Evolutionary conservation across 805 yeast species (phyloP).

Genomic region (Pichia heedii): DNA sequence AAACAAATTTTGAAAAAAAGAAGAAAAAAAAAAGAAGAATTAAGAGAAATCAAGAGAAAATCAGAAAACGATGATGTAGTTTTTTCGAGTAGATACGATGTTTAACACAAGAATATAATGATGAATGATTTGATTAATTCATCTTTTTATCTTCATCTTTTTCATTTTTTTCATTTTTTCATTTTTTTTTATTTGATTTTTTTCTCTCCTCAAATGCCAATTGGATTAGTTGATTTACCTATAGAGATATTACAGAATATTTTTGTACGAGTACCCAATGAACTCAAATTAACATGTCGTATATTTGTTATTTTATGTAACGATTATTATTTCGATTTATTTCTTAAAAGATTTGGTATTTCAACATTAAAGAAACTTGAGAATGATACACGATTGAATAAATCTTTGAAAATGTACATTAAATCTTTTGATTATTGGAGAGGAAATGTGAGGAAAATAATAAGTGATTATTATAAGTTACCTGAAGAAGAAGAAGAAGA

Average conservation of each 20-base stretch:
- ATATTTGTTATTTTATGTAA: slow-evolving; percentile 41
- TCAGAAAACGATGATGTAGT: too few relatives aligned
- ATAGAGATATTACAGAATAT: slow-evolving; percentile 21
- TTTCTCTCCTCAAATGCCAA: not conserved
- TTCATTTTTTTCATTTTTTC: too few relatives aligned
- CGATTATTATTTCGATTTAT: slow-evolving; percentile 33
- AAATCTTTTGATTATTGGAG: slow-evolving; percentile 31
- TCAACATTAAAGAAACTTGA: slow-evolving; percentile 18
- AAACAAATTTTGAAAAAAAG: too few relatives aligned
- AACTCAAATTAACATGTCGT: slow-evolving; percentile 23
- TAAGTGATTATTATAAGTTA: slow-evolving; percentile 15
- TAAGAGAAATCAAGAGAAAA: too few relatives aligned
- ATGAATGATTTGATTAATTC: too few relatives aligned
- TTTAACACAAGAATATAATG: too few relatives aligned
- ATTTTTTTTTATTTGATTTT: too few relatives aligned
- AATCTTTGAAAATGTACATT: slow-evolving; percentile 23
- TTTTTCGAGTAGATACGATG: too few relatives aligned
- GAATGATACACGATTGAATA: slow-evolving; percentile 13
- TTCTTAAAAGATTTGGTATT: slow-evolving; percentile 26
- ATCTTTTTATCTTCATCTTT: too few relatives aligned
- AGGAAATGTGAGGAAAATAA: slow-evolving; percentile 17
- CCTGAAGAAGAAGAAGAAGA: not conserved
- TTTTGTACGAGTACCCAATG: slow-evolving; percentile 22
- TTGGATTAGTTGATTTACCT: slow-evolving; percentile 21
- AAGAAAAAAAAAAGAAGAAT: too few relatives aligned